Evolutionary conservation across 345 rosid genomes (phyloP).

Genomic region (Dipteronia sinensis): DNA sequence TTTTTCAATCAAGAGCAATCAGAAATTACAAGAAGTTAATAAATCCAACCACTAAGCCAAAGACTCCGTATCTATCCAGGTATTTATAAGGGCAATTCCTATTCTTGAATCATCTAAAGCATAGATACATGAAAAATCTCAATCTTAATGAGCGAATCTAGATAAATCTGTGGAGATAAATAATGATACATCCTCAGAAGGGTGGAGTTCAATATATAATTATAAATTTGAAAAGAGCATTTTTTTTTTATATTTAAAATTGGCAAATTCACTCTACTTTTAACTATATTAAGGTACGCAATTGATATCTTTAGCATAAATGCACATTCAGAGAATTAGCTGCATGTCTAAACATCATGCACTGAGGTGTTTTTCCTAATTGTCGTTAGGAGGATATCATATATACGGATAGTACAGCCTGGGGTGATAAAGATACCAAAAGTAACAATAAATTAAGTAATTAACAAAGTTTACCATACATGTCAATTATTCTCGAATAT

Average conservation of each 20-base stretch:
- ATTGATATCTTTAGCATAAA: slow-evolving; percentile 15
- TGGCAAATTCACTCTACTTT: background rate
- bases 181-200: background rate
- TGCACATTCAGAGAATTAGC: background rate
- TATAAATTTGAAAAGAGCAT: background rate
- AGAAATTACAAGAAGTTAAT: slow-evolving; percentile 11
- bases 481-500: background rate
- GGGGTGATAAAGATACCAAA: slow-evolving; percentile 10
- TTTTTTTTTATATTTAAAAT: background rate
- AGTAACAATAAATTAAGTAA: slow-evolving; percentile 5
- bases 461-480: slow-evolving; percentile 11
- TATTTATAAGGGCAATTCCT: background rate
- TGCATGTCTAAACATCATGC: background rate
- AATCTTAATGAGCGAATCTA: background rate
- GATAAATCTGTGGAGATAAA: background rate
- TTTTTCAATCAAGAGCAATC: background rate
- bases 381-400: background rate
- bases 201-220: background rate
- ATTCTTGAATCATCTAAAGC: background rate
- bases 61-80: background rate
- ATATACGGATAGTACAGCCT: slow-evolving; percentile 15
- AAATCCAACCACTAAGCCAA: background rate
- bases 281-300: slow-evolving; percentile 5
- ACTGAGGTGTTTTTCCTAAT: slow-evolving; percentile 7
- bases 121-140: background rate